Conservation (phyloP, 2,329 filamentous ascomycete genomes). For the Domatiomyces globalis region DNA sequence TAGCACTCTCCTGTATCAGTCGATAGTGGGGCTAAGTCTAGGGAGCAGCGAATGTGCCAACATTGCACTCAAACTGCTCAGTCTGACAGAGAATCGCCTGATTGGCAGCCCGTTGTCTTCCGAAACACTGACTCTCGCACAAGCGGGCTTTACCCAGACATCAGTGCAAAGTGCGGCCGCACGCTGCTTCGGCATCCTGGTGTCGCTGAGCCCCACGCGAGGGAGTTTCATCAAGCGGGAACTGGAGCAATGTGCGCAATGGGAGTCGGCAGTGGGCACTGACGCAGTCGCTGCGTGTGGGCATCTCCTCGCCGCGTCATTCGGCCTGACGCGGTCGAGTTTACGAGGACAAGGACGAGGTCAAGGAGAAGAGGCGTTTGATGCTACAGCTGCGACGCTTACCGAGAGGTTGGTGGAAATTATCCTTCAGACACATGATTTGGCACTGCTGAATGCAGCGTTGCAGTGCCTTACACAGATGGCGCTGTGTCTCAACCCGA, state of each 20-base stretch:
- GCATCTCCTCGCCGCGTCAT: conserved; percentile 44
- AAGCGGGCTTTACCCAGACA: conserved; percentile 21
- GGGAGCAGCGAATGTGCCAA: conserved; percentile 32
- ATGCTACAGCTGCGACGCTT: conserved; percentile 8
- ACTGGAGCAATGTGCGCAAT: conserved; percentile 21
- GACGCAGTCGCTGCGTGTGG: conserved; percentile 47
- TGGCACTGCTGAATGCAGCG: not conserved
- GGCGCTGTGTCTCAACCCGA: not conserved
- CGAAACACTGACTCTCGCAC: not conserved
- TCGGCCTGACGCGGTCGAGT: conserved; percentile 42
- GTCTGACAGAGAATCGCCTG: conserved; percentile 39
- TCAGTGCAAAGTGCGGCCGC: conserved; percentile 53
- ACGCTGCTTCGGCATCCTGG: conserved; percentile 60
- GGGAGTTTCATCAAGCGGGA: conserved; percentile 2
- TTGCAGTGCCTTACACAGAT: not conserved
- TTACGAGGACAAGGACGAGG: conserved; percentile 29
- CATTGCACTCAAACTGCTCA: conserved; percentile 41
- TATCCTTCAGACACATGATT: not conserved
- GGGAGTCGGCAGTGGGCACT: conserved; percentile 47
- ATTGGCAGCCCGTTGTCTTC: conserved; percentile 32
- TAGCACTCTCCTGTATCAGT: conserved; percentile 27
- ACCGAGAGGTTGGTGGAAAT: not conserved
- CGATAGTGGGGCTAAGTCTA: conserved; percentile 31
- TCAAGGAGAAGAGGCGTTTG: not conserved
- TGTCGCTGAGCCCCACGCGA: conserved; percentile 41